Conservation (phyloP, 2,329 filamentous ascomycete species). For the Aspergillus brasiliensis region DNA sequence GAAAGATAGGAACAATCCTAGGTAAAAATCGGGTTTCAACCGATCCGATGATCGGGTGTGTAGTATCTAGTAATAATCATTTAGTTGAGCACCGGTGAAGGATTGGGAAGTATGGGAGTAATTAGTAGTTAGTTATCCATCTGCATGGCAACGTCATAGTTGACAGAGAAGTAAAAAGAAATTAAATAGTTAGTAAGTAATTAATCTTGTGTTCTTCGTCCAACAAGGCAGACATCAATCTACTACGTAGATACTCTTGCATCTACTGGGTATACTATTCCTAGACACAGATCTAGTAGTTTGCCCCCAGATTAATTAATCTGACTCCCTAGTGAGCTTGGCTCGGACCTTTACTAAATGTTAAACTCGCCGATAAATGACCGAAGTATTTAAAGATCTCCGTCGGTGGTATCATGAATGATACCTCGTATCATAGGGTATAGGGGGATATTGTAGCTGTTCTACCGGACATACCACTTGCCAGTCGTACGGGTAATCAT, state of each 20-base stretch:
- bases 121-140: not conserved
- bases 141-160: not conserved
- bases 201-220: not conserved
- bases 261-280: not conserved
- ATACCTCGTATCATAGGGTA: no score
- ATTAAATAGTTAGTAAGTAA: no score
- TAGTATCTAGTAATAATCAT: no score
- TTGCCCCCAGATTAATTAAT: not conserved
- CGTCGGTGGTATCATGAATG: no score
- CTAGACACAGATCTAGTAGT: not conserved
- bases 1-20: no score
- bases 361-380: not conserved
- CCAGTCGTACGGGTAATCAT: slow-evolving; percentile 13
- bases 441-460: not conserved
- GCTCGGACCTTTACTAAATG: not conserved
- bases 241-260: not conserved
- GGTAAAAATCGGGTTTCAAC: no score
- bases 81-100: no score
- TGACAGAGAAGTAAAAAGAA: not conserved
- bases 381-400: not conserved
- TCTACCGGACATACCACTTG: not conserved
- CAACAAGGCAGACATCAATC: not conserved
- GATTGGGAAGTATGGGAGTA: no score
- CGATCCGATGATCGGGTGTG: no score
- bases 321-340: not conserved